These are phyloP conservation scores for Lachnellula arida DNA, from an alignment of 2,329 filamentous ascomycete species.

Conservation along the genomic window DNA sequence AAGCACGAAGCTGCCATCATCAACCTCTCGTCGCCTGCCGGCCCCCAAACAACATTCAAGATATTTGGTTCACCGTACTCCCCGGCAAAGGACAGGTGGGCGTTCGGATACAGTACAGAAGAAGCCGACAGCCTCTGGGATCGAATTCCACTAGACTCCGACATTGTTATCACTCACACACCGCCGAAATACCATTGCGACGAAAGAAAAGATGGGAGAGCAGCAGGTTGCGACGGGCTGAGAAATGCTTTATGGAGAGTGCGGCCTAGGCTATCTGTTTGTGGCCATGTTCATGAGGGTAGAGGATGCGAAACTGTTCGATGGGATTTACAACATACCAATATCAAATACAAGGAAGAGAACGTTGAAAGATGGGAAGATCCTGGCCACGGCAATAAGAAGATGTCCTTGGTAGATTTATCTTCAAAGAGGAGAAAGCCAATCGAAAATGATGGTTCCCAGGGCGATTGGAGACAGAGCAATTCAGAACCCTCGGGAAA, in stretches of 20 bases:
- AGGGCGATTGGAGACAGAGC: constrained; percentile 3
- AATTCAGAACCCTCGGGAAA: not conserved
- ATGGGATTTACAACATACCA: constrained; percentile 48
- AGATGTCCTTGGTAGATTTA: constrained; percentile 59
- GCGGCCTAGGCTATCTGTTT: constrained; percentile 60
- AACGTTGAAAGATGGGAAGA: constrained; percentile 51
- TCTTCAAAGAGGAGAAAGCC: constrained; percentile 40
- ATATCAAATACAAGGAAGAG: constrained; percentile 43
- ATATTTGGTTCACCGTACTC: constrained; percentile 70
- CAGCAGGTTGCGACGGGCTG: constrained; percentile 57
- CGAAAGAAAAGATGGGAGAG: constrained; percentile 35
- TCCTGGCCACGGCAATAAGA: constrained; percentile 50
- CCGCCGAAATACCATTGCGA: constrained; percentile 60
- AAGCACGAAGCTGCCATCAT: constrained; percentile 52
- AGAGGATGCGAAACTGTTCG: constrained; percentile 58
- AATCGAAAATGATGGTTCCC: constrained; percentile 44
- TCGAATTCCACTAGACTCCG: constrained; percentile 53
- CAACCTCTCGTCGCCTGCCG: constrained; percentile 47
- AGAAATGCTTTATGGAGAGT: constrained; percentile 53
- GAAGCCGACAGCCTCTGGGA: constrained; percentile 50
- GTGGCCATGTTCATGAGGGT: constrained; percentile 67
- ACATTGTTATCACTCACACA: constrained; percentile 68
- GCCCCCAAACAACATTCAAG: constrained; percentile 56
- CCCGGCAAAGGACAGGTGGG: constrained; percentile 55
- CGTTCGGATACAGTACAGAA: constrained; percentile 55